Percentiles rank a stretch among this genome's conserved stretches.
Conservation (phyloP, 257 asterid genomes). For the Jacaranda copaia region DNA sequence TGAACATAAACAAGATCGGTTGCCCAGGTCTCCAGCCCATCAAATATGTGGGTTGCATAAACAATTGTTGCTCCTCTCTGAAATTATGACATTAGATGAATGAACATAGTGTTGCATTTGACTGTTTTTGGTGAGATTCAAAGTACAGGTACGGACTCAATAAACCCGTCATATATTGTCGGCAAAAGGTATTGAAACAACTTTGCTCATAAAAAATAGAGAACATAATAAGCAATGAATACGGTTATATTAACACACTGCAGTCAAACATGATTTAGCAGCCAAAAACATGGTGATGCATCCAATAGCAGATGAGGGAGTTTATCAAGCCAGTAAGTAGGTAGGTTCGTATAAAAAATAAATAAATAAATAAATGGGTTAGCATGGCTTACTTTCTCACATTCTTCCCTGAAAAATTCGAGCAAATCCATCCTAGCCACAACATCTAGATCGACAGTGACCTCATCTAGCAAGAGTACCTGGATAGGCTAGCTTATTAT, state of each 20-base stretch:
- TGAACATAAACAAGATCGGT: slow-evolving; percentile 87
- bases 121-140: not conserved
- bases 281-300: slow-evolving; percentile 7
- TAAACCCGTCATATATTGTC: not conserved
- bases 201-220: not conserved
- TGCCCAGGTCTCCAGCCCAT: slow-evolving; percentile 97
- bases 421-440: slow-evolving; percentile 98
- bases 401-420: slow-evolving; percentile 87
- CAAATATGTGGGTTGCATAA: slow-evolving; percentile 94
- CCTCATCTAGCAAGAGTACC: slow-evolving; percentile 98
- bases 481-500: slow-evolving; percentile 42
- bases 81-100: slow-evolving; percentile 27
- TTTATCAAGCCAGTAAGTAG: not conserved
- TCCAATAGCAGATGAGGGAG: slow-evolving; percentile 8
- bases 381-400: slow-evolving; percentile 69
- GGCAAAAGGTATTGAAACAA: not conserved
- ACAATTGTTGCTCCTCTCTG: slow-evolving; percentile 97
- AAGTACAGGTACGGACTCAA: not conserved
- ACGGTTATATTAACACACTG: not conserved
- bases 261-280: not conserved
- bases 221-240: not conserved
- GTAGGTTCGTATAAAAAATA: too few species aligned
- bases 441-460: slow-evolving; percentile 94
- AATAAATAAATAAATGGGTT: too few species aligned
- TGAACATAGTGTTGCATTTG: not conserved